Evolutionary conservation across 2,329 filamentous ascomycete species (phyloP), one percentile per base, ranked within the genome.

Genomic region (Dissoconium aciculare): DNA sequence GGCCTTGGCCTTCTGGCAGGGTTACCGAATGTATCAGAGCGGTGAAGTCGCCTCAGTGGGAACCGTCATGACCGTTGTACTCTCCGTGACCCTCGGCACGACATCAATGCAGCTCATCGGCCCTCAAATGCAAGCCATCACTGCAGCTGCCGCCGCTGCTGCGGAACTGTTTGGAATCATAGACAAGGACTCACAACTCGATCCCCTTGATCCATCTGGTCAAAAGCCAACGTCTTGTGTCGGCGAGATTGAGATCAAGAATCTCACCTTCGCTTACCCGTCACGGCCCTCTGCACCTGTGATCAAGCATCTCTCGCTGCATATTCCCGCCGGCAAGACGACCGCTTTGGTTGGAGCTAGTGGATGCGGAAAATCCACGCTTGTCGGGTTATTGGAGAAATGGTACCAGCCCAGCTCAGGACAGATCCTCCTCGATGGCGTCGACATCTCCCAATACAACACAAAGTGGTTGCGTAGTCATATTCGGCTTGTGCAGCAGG

Each of bases 261-360:
- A 71, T 25, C 67, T 85, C 8, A 67, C 64, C n/a, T 84, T 85
- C 45, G 69, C 76, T 2, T 85, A 85, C 44, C 79, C 79, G 11
- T 1, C 58, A 4, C 47, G 57, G 41, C 35, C 56, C 40, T 49
- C 37, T 33, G 48, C 51, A 5, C 42, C 39, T 15, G 56, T 62
- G 0, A 42, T 62, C 4, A 44, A 54, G 30, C 40, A 46, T 11
- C 36, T 61, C 5, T 48, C 37, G 23, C 38, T 59, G 4, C 41
- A 29, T 2, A 48, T 60, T 2, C 56, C 57, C 1, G 51, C 58
- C 11, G 52, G 53, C 4, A 60, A 60, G 38, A 57, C 52, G 3
- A 63, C 59, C 3, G 55, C 71, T 59, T 43, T 59, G 5, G 55
- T 59, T 5, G 56, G 56, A 2, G 40, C 53, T 1, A 47, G 41